Evolutionary conservation across 371 early-diverging fungal genomes (phyloP).

Genomic region (Rhizopus sp.): DNA sequence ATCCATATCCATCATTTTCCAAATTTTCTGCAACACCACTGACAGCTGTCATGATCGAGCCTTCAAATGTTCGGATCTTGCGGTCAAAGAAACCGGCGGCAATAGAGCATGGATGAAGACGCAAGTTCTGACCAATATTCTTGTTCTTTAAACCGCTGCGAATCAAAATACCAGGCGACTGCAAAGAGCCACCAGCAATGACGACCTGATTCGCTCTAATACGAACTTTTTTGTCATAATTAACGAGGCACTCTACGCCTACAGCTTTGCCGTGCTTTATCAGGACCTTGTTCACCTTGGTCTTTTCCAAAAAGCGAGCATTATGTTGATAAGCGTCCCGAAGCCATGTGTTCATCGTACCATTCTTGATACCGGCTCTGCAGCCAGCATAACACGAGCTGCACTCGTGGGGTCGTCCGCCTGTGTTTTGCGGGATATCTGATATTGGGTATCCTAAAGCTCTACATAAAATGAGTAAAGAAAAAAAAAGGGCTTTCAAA

Average conservation of each 20-base stretch:
- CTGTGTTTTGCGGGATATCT: constrained; percentile 70
- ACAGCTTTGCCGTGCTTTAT: constrained; percentile 45
- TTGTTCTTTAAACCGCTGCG: constrained; percentile 65
- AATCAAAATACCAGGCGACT: constrained; percentile 64
- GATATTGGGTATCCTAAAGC: constrained; percentile 62
- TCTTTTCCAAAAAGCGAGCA: constrained; percentile 59
- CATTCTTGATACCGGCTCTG: constrained; percentile 68
- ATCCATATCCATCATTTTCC: constrained; percentile 60
- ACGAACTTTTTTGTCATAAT: constrained; percentile 3
- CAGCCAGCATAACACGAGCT: constrained; percentile 71
- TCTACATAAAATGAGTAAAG: constrained; percentile 27
- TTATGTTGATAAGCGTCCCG: constrained; percentile 64
- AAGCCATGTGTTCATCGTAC: constrained; percentile 66
- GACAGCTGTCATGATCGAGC: constrained; percentile 76
- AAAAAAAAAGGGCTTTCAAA: too few species aligned
- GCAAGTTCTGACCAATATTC: constrained; percentile 62
- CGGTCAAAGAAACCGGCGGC: constrained; percentile 53
- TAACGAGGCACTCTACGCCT: constrained; percentile 47
- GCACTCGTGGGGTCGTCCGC: constrained; percentile 62
- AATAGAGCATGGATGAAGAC: constrained; percentile 45
- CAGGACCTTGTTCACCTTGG: constrained; percentile 55
- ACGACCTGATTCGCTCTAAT: constrained; percentile 58
- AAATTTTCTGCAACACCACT: constrained; percentile 51
- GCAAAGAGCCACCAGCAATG: constrained; percentile 63
- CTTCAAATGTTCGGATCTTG: constrained; percentile 51